Percentiles rank a stretch among this genome's conserved stretches.
phyloP scores from a whole-genome alignment of 2,329 filamentous ascomycete genomes.

The Aspergillaceae sp. region DNA sequence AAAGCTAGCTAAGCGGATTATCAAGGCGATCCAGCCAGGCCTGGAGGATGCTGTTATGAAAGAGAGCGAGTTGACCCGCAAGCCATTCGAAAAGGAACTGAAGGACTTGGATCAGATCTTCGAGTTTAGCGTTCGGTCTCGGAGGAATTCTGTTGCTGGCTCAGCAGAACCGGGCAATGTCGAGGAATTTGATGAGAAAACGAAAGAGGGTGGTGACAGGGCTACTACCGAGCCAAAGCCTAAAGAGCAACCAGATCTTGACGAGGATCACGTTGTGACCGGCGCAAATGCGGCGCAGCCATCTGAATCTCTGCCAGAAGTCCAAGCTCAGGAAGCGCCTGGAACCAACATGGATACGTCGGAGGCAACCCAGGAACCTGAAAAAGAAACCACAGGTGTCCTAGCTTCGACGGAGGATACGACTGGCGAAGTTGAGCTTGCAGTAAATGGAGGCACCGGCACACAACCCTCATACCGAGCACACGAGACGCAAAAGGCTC shows the following conservation, averaged over 20 bases:
- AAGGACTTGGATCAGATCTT: constrained; percentile 67
- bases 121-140: constrained; percentile 53
- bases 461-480: constrained; percentile 41
- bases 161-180: constrained; percentile 30
- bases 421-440: constrained; percentile 18
- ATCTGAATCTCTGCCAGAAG: constrained; percentile 1
- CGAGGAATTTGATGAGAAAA: constrained; percentile 33
- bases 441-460: constrained; percentile 19
- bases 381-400: constrained; percentile 8
- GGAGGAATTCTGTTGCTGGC: constrained; percentile 43
- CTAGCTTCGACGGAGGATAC: constrained; percentile 27
- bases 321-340: constrained; percentile 4
- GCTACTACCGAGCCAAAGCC: constrained; percentile 13
- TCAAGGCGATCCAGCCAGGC: constrained; percentile 70
- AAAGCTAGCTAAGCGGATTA: constrained; percentile 78
- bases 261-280: constrained; percentile 6
- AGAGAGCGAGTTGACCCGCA: constrained; percentile 71
- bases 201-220: constrained; percentile 14
- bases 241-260: constrained; percentile 14
- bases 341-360: constrained; percentile 4
- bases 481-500: constrained; percentile 14
- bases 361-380: constrained; percentile 6
- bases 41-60: constrained; percentile 68
- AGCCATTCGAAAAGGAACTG: constrained; percentile 59
- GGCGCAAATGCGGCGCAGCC: constrained; percentile 8